phyloP scores from a whole-genome alignment of 2,329 filamentous ascomycete species.

The Beauveria varroae region DNA sequence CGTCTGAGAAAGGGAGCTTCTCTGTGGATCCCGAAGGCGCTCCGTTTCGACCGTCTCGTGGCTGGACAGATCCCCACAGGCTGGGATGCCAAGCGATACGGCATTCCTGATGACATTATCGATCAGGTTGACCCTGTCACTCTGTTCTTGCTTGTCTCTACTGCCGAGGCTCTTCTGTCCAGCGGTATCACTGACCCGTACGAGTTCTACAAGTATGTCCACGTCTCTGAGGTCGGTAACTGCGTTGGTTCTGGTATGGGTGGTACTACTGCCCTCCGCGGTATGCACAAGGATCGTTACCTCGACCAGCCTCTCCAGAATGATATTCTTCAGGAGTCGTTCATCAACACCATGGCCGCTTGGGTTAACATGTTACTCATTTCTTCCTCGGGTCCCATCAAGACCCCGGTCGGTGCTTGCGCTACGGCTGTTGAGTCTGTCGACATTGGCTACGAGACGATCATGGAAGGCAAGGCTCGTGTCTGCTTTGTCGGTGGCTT shows the following conservation, averaged over 20 bases:
- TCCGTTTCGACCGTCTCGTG: conserved; percentile 94
- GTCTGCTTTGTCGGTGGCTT: conserved; percentile 98
- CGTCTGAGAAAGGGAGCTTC: conserved; percentile 93
- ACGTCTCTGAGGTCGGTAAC: conserved; percentile 96
- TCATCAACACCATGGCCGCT: conserved; percentile 99
- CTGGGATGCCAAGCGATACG: conserved; percentile 94
- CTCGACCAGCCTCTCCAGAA: conserved; percentile 97
- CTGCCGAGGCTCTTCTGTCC: conserved; percentile 81
- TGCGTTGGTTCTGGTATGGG: conserved; percentile 98
- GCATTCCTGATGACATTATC: conserved; percentile 95
- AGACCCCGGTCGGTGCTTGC: conserved; percentile 95
- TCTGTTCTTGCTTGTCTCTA: conserved; percentile 88
- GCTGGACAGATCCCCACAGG: conserved; percentile 95
- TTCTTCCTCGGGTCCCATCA: conserved; percentile 95
- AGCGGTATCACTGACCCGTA: conserved; percentile 97
- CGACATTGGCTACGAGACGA: conserved; percentile 96
- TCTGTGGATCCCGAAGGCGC: conserved; percentile 91
- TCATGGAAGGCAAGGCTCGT: conserved; percentile 94
- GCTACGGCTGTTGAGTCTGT: conserved; percentile 96
- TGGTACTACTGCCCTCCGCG: conserved; percentile 82
- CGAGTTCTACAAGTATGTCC: conserved; percentile 99
- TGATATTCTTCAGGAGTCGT: conserved; percentile 97
- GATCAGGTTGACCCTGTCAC: conserved; percentile 95
- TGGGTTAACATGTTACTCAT: conserved; percentile 99
- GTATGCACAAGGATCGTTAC: conserved; percentile 98